These are phyloP conservation scores for Ambrosia hybrid DNA, from an alignment of 140 eudicot species.

Conservation along the genomic window DNA sequence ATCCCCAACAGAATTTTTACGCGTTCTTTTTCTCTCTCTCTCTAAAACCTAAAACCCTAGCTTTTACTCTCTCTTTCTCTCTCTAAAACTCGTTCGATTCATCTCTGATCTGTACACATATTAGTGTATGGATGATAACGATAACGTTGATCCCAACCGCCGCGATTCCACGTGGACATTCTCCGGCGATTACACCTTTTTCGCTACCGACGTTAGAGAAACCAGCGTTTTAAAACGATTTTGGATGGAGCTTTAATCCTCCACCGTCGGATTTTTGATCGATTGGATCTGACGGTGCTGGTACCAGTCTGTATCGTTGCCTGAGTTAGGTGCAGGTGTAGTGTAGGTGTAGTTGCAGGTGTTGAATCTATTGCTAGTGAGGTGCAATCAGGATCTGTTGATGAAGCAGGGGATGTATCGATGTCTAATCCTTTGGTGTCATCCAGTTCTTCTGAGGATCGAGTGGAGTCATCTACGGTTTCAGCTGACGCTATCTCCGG, in stretches of 20 bases:
- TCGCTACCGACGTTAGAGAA: conserved; percentile 41
- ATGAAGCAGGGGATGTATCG: conserved; percentile 31
- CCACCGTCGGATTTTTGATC: conserved; percentile 34
- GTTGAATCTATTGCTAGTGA: background rate
- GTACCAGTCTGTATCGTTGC: conserved; percentile 17
- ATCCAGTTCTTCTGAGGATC: conserved; percentile 69
- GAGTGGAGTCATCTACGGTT: conserved; percentile 50
- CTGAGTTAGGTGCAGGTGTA: conserved; percentile 15
- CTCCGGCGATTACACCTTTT: conserved; percentile 34
- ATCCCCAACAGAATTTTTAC: conserved; percentile 35
- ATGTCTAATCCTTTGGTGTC: conserved; percentile 45
- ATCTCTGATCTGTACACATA: background rate
- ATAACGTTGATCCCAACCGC: conserved; percentile 38
- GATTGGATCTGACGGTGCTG: conserved; percentile 40
- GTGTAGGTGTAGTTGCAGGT: conserved; percentile 13
- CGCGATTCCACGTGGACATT: conserved; percentile 32
- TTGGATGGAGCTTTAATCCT: conserved; percentile 55
- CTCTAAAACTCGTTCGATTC: conserved; percentile 15
- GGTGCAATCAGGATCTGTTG: conserved; percentile 24
- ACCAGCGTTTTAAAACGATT: conserved; percentile 46
- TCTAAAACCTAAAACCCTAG: conserved; percentile 43
- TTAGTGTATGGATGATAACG: conserved; percentile 42
- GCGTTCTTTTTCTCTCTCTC: conserved; percentile 38
- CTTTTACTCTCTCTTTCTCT: background rate
- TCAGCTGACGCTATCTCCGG: conserved; percentile 35